Evolutionary conservation across 2,329 filamentous ascomycete species (phyloP), one percentile per base, ranked within the genome.

Genomic region (Colletotrichum echinochloae): DNA sequence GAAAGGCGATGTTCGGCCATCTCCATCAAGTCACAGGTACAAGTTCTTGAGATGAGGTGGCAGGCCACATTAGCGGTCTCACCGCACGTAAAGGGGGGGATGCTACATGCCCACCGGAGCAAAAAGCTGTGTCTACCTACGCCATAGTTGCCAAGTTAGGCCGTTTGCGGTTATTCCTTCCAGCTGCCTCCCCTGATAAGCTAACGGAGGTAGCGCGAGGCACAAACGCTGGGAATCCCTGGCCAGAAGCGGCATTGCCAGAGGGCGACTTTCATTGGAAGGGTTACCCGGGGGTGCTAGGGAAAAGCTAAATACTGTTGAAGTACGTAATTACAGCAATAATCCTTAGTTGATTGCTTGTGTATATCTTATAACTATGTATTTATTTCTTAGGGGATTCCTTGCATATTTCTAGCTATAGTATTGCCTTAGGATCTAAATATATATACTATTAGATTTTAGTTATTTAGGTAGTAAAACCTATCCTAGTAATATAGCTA

Each of bases 81-180:
- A 35, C 55, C 8, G 5, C 18, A 44, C 41, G 41, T 52, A n/a
- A 46, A 46, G 44, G 44, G 63, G 56, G 66, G 62, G 63, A 46
- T 59, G 48, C 63, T 33, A 23, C 46, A 18, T 66, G 51, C 33
- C 52, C 52, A 57, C 39, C 61, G 66, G 60, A 18, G 37, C 37
- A n/a, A 16, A 30, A 35, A 48, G 55, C 59, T 49, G 59, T n/a
- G 41, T 8, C 41, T 46, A 46, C 44, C 9, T 70, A 70, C 67
- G 67, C 67, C 67, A 70, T 70, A 57, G 56, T 57, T 61, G 44
- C 67, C 67, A 67, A 67, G 57, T 59, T 52, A 28, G 35, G 44
- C 30, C 44, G 64, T 49, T 12, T 52, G 46, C 33, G 44, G 46
- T 44, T 35, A 52, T 59, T 52, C 39, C 46, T 71, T 46, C 59